Evolutionary conservation across 1,139 yeast species (phyloP), one percentile per base, ranked within the genome.

Genomic region (Protomyces macrosporus): DNA sequence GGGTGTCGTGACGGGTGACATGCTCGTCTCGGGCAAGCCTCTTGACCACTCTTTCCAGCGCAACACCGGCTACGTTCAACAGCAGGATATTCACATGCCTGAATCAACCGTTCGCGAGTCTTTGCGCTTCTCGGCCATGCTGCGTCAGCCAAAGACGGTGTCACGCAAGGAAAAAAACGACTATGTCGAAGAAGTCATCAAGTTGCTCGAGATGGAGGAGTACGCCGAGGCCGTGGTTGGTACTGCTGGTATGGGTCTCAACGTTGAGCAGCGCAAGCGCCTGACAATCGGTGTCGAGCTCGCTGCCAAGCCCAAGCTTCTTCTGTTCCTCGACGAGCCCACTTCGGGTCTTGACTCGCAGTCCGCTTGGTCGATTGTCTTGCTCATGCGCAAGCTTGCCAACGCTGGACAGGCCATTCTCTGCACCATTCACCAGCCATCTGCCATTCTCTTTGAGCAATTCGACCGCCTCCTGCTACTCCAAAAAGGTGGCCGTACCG

Each of bases 261-360:
- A 88, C 73, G 95, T 88, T 68, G 95, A 88, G 74, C 95, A 88
- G 76, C 82, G 95, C 71, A 88, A 88, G 79, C 83, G 95, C 73
- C 79, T 88, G 70, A 87, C 95, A 30, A 85, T 87, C 72, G 91
- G 96, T 68, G 95, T 90, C 66, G 96, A 90, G 72, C 78, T 90
- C 65, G 95, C 90, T 53, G 95, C 96, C 32, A 89, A 87, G 74
- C 96, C 97, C 4, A 85, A 86, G 68, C 78, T 90, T 65, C 77
- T 90, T 67, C 77, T 89, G 65, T 90, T 90, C 76, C 80, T 90
- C 72, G 97, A 90, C 76, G 97, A 90, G 74, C 97, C 97, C 7
- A 90, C 96, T 23, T 88, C 96, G 4, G 97, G 97, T 71, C 79
- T 90, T 69, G 97, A 90, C 73, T 88, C 96, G 30, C 96, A 89